These are phyloP conservation scores for Bifiguratus adelaidae DNA, from an alignment of 192 early-diverging fungal species.

Conservation along the genomic window DNA sequence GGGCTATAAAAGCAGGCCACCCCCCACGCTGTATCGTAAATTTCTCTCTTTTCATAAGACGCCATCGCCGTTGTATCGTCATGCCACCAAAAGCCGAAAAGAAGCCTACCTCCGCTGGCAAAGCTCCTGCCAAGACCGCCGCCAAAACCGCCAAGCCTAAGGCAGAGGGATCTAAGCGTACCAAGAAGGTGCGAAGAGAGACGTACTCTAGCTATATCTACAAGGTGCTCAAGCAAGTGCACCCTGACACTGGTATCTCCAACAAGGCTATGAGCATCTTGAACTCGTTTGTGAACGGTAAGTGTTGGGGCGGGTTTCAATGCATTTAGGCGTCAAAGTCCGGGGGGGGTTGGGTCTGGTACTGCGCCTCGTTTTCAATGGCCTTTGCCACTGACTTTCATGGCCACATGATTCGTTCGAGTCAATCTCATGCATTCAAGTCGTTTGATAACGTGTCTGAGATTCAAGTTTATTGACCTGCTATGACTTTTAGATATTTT, in stretches of 20 bases:
- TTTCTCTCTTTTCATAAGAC: slow-evolving; percentile 11
- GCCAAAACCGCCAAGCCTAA: slow-evolving; percentile 27
- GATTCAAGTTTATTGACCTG: too few species aligned
- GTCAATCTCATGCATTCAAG: too few species aligned
- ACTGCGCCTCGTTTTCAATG: too few species aligned
- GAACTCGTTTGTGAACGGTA: slow-evolving; percentile 76
- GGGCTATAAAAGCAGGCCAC: too few species aligned
- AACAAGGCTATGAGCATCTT: slow-evolving; percentile 89
- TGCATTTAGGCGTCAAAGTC: too few species aligned
- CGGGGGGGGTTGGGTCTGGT: too few species aligned
- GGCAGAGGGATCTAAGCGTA: not conserved
- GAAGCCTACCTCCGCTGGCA: slow-evolving; percentile 31
- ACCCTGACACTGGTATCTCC: slow-evolving; percentile 88
- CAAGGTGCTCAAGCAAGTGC: slow-evolving; percentile 89
- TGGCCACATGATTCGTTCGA: too few species aligned
- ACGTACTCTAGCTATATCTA: slow-evolving; percentile 81
- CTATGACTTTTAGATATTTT: too few species aligned
- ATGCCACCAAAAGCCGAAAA: slow-evolving; percentile 35
- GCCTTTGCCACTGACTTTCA: too few species aligned
- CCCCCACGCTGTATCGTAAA: too few species aligned
- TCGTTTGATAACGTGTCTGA: too few species aligned
- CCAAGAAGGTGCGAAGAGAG: slow-evolving; percentile 49
- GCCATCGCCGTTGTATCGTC: slow-evolving; percentile 3
- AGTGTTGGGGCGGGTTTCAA: too few species aligned
- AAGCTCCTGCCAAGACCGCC: slow-evolving; percentile 34